Evolutionary conservation across 148 eudicot species (phyloP).

Genomic region (Camellia japonica): DNA sequence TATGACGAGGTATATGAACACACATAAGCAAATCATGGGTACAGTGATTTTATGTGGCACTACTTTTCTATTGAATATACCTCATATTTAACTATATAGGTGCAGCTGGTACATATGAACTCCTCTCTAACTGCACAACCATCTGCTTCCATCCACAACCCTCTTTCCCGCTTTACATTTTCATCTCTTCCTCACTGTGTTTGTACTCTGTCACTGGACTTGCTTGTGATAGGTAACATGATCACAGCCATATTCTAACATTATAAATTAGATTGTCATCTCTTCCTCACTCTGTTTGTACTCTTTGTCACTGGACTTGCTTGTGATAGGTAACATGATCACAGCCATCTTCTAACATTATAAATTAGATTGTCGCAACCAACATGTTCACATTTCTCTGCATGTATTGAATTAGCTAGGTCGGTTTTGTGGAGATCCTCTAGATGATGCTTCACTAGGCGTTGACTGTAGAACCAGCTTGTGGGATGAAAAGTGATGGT

Average conservation of each 20-base stretch:
- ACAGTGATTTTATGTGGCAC: neutral
- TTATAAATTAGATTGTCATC: neutral
- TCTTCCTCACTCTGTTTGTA: neutral
- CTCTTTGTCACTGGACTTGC: too few species aligned
- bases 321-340: neutral
- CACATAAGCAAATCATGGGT: neutral
- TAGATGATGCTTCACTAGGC: conserved; percentile 22
- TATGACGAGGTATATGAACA: too few species aligned
- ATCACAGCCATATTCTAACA: neutral
- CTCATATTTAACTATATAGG: neutral
- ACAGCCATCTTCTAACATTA: neutral
- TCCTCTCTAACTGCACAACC: conserved; percentile 9
- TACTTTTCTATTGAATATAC: conserved; percentile 9
- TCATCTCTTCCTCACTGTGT: neutral
- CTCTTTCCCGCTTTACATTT: neutral
- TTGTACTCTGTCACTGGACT: too few species aligned
- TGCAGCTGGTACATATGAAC: conserved; percentile 3
- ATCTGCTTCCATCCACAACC: conserved; percentile 4
- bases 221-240: neutral
- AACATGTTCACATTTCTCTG: neutral
- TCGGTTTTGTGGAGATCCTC: neutral
- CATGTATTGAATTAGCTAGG: neutral
- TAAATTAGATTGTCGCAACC: neutral
- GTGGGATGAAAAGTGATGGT: conserved; percentile 31
- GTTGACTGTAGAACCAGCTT: conserved; percentile 44